Evolutionary conservation across 176 grass and related monocot genomes (phyloP), one percentile per base, ranked within the genome.

Genomic region (Avena insularis): DNA sequence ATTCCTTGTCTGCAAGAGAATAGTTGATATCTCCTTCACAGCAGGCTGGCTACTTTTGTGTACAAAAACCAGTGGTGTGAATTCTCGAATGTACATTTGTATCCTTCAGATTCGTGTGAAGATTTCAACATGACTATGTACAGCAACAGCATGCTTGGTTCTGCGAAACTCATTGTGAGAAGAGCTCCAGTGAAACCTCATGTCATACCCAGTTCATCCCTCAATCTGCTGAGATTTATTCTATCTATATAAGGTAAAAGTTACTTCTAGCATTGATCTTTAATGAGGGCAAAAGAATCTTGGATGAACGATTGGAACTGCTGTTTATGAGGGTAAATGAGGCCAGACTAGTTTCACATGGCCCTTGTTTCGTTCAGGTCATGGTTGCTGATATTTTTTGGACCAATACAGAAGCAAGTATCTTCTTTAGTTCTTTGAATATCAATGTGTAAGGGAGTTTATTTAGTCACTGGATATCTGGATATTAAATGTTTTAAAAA

Each of bases 191-290:
- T 38, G 15, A 69, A 40, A 36, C 66, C 58, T 61, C 58, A 11
- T 21, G 20, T 23, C n/a, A 62, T 62, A 62, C 59, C 59, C 59
- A 62, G 13, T 35, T 35, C 33, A 35, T 35, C 33, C 5, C 19
- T 78, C 25, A 8, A 84, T 51, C 25, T 71, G 14, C 3, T 59
- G 1, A 79, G 4, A 62, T 19, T 57, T 73, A 35, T 35, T 2
- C 33, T 35, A 35, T 35, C 33, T 35, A 35, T 35, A 35, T 35
- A 35, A 35, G 33, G 88, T 93, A 35, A 84, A 78, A 60, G 16
- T 65, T 87, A 82, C 2, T 71, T 46, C 10, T 12, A 29, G 36
- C 12, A 36, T 82, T 71, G 36, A 63, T 87, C 11, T 80, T 63
- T 49, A 75, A 67, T 67, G 27, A 66, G 64, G 29, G 71, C 13